Evolutionary conservation across 163 green algal species (phyloP), one percentile per base, ranked within the genome.

Genomic region (Prototheca wickerhamii): DNA sequence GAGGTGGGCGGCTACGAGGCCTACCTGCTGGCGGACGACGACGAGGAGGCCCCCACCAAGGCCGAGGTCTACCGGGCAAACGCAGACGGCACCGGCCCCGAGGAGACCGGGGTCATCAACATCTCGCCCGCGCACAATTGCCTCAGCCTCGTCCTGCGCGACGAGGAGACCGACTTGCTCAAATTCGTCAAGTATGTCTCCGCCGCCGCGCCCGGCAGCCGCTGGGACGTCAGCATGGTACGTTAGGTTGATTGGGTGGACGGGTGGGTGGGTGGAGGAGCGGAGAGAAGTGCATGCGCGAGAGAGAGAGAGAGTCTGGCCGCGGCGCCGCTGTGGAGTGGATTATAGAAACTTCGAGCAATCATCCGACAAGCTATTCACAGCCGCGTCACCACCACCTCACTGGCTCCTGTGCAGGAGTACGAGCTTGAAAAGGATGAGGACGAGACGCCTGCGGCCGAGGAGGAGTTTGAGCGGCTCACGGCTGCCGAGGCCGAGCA

Each of bases 181-280:
- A 70, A 74, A 10, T 96, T 74, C 65, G 84, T 95, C 25, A 96
- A 96, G 67, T 96, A 88, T 59, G 59, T 95, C n/a, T 82, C 68
- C 40, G 68, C 61, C 34, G 60, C 65, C 0, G 89, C 89, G 25
- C 86, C 87, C 25, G 70, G 77, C 50, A 84, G 73, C 72, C 77
- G 75, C 31, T 86, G 64, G 26, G 78, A 76, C 57, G 49, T 91
- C 8, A 60, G 66, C 3, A 76, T 76, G 65, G 79, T 85, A 55
- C n/a, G 46, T 54, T 12, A 25, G 40, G 40, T 49, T 49, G 40
- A 23, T 10, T 49, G 40, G 40, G 40, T 49, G 40, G 12, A 15
- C 15, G 40, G 10, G 10, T 49, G 10, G 15, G 15, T 49, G 40
- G 40, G 10, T 49, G 40, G 15, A 15, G 40, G 40, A 49, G 40